Percentiles rank a stretch among this genome's conserved stretches.
Conservation (phyloP, 2,329 filamentous ascomycete species). For the Neofusicoccum laricinum region DNA sequence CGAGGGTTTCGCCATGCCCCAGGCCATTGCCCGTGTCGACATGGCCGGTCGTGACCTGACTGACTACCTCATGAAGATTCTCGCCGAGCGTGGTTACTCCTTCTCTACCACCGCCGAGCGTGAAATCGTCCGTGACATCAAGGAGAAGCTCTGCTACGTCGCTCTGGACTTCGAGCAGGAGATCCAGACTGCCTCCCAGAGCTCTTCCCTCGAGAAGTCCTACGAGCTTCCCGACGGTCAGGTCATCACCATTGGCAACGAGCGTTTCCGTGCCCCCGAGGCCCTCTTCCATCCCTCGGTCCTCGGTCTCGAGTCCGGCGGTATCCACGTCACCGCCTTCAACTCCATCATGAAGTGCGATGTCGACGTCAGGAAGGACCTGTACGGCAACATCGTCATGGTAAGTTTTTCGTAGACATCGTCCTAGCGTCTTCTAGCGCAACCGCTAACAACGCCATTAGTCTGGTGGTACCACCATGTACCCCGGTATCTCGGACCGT, state of each 20-base stretch:
- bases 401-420: constrained; percentile 55
- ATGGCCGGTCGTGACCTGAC: constrained; percentile 99
- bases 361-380: constrained; percentile 99
- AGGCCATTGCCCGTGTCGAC: constrained; percentile 99
- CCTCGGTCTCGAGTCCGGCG: constrained; percentile 95
- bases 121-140: constrained; percentile 99
- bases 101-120: constrained; percentile 99
- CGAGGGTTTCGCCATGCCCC: constrained; percentile 99
- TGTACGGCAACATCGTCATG: constrained; percentile 99
- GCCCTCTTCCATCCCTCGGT: constrained; percentile 99
- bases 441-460: constrained; percentile 46
- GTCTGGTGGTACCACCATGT: constrained; percentile 99
- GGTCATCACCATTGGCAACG: constrained; percentile 99
- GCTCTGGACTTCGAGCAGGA: constrained; percentile 99
- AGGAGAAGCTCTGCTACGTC: constrained; percentile 99
- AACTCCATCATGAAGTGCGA: constrained; percentile 99
- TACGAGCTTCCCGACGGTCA: constrained; percentile 99
- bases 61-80: constrained; percentile 99
- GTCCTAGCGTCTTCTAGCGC: constrained; percentile 1
- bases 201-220: constrained; percentile 98
- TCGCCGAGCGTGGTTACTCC: constrained; percentile 98
- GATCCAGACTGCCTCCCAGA: constrained; percentile 99
- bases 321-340: constrained; percentile 99
- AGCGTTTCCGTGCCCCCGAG: constrained; percentile 99
- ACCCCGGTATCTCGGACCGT: constrained; percentile 99